Percentiles rank a stretch among this genome's conserved stretches.
phyloP scores from a whole-genome alignment of 2,329 filamentous ascomycete genomes.

The Fusarium falciforme region DNA sequence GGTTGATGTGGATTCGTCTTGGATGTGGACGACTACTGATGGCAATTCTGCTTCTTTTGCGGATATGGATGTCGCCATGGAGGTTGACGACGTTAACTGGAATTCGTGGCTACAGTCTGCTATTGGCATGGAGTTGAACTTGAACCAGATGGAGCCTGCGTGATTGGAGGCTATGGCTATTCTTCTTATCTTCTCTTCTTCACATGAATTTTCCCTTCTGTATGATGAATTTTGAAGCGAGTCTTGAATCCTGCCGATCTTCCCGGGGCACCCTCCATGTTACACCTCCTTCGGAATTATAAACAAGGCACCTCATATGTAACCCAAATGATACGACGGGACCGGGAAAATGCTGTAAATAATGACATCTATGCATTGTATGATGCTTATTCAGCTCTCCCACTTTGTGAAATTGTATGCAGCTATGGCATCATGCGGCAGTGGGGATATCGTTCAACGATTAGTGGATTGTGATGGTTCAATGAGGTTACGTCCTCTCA shows the following conservation, averaged over 20 bases:
- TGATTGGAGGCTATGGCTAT: background rate
- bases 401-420: background rate
- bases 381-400: background rate
- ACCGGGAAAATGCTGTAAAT: background rate
- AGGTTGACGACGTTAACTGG: background rate
- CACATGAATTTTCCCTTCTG: background rate
- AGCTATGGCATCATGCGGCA: background rate
- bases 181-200: background rate
- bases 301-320: background rate
- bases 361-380: background rate
- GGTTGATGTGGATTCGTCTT: background rate
- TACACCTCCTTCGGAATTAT: background rate
- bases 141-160: background rate
- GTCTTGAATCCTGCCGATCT: background rate
- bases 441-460: background rate
- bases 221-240: background rate
- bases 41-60: background rate
- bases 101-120: background rate
- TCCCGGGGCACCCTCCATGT: background rate
- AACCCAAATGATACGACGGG: background rate
- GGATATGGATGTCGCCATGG: background rate
- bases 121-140: background rate
- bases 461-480: background rate
- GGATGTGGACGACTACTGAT: background rate
- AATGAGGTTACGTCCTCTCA: background rate